A percentile compares a stretch with the other conserved stretches of the same genome.
phyloP scores from a whole-genome alignment of 2,329 filamentous ascomycete genomes.

The Talaromyces sp. region DNA sequence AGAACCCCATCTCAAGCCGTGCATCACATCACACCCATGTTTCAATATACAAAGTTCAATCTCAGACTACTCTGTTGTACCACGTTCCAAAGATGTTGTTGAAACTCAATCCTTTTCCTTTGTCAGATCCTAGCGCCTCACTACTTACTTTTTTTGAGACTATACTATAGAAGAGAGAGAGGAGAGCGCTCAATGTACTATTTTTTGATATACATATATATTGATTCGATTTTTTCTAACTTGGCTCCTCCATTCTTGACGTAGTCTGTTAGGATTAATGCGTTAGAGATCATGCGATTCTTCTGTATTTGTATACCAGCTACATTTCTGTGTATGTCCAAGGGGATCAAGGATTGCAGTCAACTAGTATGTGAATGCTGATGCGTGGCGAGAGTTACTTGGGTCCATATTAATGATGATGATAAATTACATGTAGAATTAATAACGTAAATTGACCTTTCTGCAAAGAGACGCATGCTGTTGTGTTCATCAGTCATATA shows the following conservation, averaged over 20 bases:
- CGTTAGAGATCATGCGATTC: too few species aligned
- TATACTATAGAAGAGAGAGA: slow-evolving; percentile 1
- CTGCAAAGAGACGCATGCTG: rapidly evolving
- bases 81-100: not conserved
- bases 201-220: slow-evolving; percentile 8
- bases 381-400: too few species aligned
- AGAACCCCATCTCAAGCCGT: not conserved
- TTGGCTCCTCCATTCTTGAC: too few species aligned
- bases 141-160: not conserved
- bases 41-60: slow-evolving; percentile 14
- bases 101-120: not conserved
- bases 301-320: too few species aligned
- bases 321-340: too few species aligned
- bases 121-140: slow-evolving; percentile 7
- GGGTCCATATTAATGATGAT: too few species aligned
- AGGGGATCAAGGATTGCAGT: too few species aligned
- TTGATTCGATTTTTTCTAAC: not conserved
- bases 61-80: not conserved
- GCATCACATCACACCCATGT: not conserved
- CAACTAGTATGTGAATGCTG: too few species aligned
- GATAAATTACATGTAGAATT: too few species aligned
- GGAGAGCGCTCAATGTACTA: slow-evolving; percentile 15
- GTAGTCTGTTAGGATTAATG: too few species aligned
- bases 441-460: too few species aligned
- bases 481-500: too few species aligned